Evolutionary conservation across 306 rosid species (phyloP).

Genomic region (Prunus kanzakura): DNA sequence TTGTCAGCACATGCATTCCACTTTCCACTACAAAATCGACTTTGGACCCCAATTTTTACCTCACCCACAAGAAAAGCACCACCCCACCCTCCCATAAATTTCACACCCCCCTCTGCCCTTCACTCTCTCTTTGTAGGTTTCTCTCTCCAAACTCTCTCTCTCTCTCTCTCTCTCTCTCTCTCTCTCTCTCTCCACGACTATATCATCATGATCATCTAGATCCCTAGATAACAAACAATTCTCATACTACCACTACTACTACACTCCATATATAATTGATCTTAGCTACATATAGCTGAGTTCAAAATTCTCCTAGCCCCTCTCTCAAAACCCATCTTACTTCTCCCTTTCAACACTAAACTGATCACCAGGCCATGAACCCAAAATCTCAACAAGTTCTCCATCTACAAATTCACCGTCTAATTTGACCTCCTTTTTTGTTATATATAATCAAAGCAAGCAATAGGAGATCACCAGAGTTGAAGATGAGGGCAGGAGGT

Average conservation of each 20-base stretch:
- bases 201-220: slow-evolving; percentile 20
- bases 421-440: background rate
- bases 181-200: slow-evolving; percentile 18
- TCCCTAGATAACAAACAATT: slow-evolving; percentile 15
- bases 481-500: slow-evolving; percentile 80
- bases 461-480: background rate
- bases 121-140: slow-evolving; percentile 20
- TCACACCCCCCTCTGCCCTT: slow-evolving; percentile 23
- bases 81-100: slow-evolving; percentile 52
- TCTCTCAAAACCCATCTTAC: slow-evolving; percentile 11
- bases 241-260: background rate
- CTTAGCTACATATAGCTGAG: slow-evolving; percentile 12
- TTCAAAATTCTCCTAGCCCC: background rate
- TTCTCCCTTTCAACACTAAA: background rate
- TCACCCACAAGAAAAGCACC: slow-evolving; percentile 94
- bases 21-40: slow-evolving; percentile 89
- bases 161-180: slow-evolving; percentile 27
- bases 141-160: slow-evolving; percentile 17
- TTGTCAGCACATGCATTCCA: slow-evolving; percentile 98
- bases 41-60: slow-evolving; percentile 84
- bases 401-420: background rate
- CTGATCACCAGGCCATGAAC: background rate
- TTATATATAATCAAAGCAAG: background rate
- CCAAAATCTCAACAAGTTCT: background rate
- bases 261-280: slow-evolving; percentile 22